Evolutionary conservation across 257 asterid species (phyloP), one percentile per base, ranked within the genome.

Genomic region (Solanum appendiculatum): DNA sequence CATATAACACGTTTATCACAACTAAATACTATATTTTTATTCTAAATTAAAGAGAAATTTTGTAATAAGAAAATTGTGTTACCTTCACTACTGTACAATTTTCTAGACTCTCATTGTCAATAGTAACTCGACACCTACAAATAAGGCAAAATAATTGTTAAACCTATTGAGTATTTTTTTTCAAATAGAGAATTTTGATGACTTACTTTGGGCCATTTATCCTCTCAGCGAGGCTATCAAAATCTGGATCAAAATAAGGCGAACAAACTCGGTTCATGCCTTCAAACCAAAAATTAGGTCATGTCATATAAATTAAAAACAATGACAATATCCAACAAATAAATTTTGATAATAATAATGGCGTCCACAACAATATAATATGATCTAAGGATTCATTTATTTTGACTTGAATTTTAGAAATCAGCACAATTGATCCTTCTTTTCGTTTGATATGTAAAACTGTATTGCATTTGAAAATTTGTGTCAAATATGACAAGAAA

Each of bases 211-310:
- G 98, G 51, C 95, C 95, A 16, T 92, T 68, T 66, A 94, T 85
- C 89, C 98, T 93, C 94, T 94, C 98, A 0, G 93, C 88, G 14
- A 95, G 95, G 92, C 92, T 91, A 82, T 93, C 95, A 63, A 93
- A 95, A 83, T 95, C 98, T 4, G 96, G 98, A 86, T 95, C 98
- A 86, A 88, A 95, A 87, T 95, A 94, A 60, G 96, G 96, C 69
- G 91, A 90, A 89, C 91, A 92, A 90, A 91, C 93, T 51, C 83
- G 89, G 78, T 91, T 86, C 96, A 94, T 92, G 86, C 69, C 88
- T 93, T 86, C 88, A 85, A 84, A 69, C 84, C 75, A 87, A 44
- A 80, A 14, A 82, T 37, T n/a, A 56, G 12, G 85, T 3, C 69
- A 31, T 5, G 9, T 7, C 14, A 14, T 21, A 63, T 44, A 42